These are phyloP conservation scores for Sorghum bicolor DNA, from an alignment of 176 grass and related monocot genomes.

Conservation along the genomic window Sorghum_bicolor_NCBIv3 NC_012873.2:67009001-67009500, in stretches of 20 bases:
- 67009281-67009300: constrained; percentile 45
- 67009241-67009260: constrained; percentile 1
- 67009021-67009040: constrained; percentile 50
- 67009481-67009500: not conserved
- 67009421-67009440: constrained; percentile 38
- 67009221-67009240: not conserved
- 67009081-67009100: constrained; percentile 38
- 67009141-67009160: constrained; percentile 42
- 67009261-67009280: constrained; percentile 48
- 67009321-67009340: constrained; percentile 52
- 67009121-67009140: constrained; percentile 52
- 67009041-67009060: constrained; percentile 68
- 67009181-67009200: not conserved
- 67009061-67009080: constrained; percentile 48
- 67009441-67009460: not conserved
- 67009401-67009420: constrained; percentile 19
- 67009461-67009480: not conserved
- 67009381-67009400: constrained; percentile 46
- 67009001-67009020: too few species aligned
- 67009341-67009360: constrained; percentile 43
- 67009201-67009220: not conserved
- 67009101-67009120: constrained; percentile 37
- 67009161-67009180: not conserved
- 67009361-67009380: constrained; percentile 48
- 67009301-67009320: constrained; percentile 50